Percentiles rank a stretch among this genome's conserved stretches.
phyloP scores from a whole-genome alignment of 495 filamentous ascomycete genomes.

The Cryomyces minteri region DNA sequence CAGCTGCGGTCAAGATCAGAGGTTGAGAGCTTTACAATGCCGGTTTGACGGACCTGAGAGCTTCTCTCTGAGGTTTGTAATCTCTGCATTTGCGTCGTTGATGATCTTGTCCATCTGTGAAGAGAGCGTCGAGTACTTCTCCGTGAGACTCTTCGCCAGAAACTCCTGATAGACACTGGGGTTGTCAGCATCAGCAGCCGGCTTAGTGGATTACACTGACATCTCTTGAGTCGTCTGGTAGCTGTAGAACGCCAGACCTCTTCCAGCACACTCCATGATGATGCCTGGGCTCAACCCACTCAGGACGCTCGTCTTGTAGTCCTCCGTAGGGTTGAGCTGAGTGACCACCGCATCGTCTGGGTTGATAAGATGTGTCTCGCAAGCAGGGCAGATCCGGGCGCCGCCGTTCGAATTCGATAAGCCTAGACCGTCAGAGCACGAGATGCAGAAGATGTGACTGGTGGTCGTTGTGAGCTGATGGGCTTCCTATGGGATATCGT shows the following conservation, averaged over 20 bases:
- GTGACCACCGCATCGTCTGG: constrained; percentile 64
- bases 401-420: constrained; percentile 38
- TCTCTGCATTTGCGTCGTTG: constrained; percentile 64
- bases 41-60: constrained; percentile 22
- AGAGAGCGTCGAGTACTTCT: constrained; percentile 53
- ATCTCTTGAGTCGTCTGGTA: constrained; percentile 89
- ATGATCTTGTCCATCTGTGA: constrained; percentile 64
- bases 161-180: constrained; percentile 66
- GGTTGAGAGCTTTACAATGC: constrained; percentile 2
- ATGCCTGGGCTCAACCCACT: constrained; percentile 67
- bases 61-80: constrained; percentile 46
- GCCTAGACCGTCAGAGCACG: constrained; percentile 51
- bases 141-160: constrained; percentile 49
- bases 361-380: constrained; percentile 45
- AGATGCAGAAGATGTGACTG: constrained; percentile 76
- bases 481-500: background rate
- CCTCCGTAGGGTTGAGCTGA: constrained; percentile 68
- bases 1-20: constrained; percentile 24
- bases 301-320: constrained; percentile 83
- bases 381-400: constrained; percentile 63
- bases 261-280: constrained; percentile 80
- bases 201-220: constrained; percentile 22
- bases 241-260: constrained; percentile 73
- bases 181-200: constrained; percentile 10
- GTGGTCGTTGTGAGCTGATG: background rate